These are phyloP conservation scores for Camelina hispida DNA, from an alignment of 345 rosid species.

Conservation along the genomic window DNA sequence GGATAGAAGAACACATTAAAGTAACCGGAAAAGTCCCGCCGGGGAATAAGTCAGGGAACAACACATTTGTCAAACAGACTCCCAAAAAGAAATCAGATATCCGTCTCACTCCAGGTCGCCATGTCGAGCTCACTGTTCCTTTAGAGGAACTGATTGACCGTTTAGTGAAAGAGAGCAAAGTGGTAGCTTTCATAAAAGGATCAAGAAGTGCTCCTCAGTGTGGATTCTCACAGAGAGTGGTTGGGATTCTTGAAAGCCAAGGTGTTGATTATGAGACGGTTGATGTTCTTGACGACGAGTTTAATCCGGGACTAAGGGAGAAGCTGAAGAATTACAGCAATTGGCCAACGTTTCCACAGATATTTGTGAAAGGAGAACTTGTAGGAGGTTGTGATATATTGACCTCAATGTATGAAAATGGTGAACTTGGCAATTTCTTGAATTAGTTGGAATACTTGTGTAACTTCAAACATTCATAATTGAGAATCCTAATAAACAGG, in stretches of 20 bases:
- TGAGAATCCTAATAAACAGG: neutral
- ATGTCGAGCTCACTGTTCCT: conserved; percentile 76
- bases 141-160: conserved; percentile 68
- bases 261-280: conserved; percentile 86
- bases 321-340: conserved; percentile 82
- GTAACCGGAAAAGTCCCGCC: conserved; percentile 83
- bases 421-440: conserved; percentile 67
- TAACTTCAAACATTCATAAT: conserved; percentile 6
- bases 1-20: conserved; percentile 94
- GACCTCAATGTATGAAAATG: conserved; percentile 78
- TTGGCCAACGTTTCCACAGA: conserved; percentile 94
- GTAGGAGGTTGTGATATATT: conserved; percentile 89
- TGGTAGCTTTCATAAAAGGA: conserved; percentile 92
- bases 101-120: conserved; percentile 89
- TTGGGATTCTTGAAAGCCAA: conserved; percentile 78
- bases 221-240: conserved; percentile 90
- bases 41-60: conserved; percentile 87
- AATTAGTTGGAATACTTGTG: conserved; percentile 42
- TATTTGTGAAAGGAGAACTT: conserved; percentile 80
- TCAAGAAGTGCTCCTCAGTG: conserved; percentile 87
- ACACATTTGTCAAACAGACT: conserved; percentile 69
- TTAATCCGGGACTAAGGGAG: conserved; percentile 77
- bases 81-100: conserved; percentile 79
- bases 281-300: conserved; percentile 90
- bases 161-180: conserved; percentile 86